These are phyloP conservation scores for Termitomyces sp. DNA, from an alignment of 768 basidiomycete species.

Conservation along the genomic window DNA sequence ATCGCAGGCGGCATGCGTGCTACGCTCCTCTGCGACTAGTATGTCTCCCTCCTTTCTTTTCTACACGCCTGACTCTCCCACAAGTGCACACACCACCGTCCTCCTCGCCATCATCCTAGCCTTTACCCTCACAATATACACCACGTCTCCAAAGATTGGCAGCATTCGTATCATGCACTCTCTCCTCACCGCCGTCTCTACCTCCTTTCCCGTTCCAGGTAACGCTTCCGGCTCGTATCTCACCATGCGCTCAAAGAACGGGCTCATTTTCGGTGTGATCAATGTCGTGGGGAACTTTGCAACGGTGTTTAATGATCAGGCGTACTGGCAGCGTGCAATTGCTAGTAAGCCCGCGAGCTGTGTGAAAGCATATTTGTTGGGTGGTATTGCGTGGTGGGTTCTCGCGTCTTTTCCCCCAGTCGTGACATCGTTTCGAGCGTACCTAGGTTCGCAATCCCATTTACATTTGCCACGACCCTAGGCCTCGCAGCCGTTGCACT, in stretches of 20 bases:
- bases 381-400: constrained; percentile 80
- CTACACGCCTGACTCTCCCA: neutral
- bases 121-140: constrained; percentile 77
- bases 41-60: constrained; percentile 18
- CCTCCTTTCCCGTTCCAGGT: constrained; percentile 56
- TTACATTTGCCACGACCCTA: constrained; percentile 81
- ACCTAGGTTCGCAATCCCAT: constrained; percentile 75
- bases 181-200: constrained; percentile 57
- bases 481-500: constrained; percentile 88
- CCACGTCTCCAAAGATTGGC: constrained; percentile 75
- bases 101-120: constrained; percentile 82
- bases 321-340: constrained; percentile 92
- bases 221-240: constrained; percentile 86
- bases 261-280: constrained; percentile 83
- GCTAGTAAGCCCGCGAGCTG: constrained; percentile 80
- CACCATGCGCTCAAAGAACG: constrained; percentile 70
- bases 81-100: constrained; percentile 83
- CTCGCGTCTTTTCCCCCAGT: neutral
- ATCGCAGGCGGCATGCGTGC: constrained; percentile 88
- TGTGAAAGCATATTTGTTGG: constrained; percentile 87
- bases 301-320: constrained; percentile 55
- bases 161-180: constrained; percentile 74
- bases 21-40: constrained; percentile 85
- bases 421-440: neutral
- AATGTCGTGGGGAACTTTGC: constrained; percentile 84